These are phyloP conservation scores for Malus hybrid DNA, from an alignment of 331 rosid species.

Conservation along the genomic window DNA sequence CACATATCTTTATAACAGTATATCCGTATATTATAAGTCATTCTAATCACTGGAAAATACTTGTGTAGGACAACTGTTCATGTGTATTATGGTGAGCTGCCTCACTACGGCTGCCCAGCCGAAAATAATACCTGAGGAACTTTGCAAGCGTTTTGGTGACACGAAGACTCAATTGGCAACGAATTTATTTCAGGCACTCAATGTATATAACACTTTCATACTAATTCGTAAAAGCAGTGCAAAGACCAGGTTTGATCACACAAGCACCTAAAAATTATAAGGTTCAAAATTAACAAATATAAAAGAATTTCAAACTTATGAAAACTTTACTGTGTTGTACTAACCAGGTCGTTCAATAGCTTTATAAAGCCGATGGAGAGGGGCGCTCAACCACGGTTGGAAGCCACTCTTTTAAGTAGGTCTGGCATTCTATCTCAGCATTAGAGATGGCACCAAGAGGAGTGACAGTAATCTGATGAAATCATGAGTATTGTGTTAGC, in stretches of 20 bases:
- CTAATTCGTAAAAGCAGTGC: neutral
- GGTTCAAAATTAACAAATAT: neutral
- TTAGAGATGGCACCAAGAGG: slow-evolving; percentile 75
- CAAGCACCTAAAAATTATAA: neutral
- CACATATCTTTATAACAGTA: too few relatives aligned
- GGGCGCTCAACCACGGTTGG: slow-evolving; percentile 42
- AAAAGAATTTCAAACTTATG: neutral
- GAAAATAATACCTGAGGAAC: neutral
- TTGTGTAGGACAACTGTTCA: neutral
- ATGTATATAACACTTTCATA: neutral
- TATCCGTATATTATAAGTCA: too few relatives aligned
- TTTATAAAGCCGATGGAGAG: slow-evolving; percentile 49
- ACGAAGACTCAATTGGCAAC: neutral
- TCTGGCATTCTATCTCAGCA: slow-evolving; percentile 51
- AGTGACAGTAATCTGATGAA: slow-evolving; percentile 72
- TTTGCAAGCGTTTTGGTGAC: neutral
- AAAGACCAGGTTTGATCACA: neutral
- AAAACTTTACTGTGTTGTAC: neutral
- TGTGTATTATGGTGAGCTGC: neutral
- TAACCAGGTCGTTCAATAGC: slow-evolving; percentile 21
- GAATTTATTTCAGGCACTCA: neutral
- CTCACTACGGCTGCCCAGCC: neutral
- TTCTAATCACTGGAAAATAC: too few relatives aligned
- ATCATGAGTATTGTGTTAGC: neutral
- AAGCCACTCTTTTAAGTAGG: slow-evolving; percentile 64